Conservation (phyloP, 1,284 basidiomycete species). For the Cutaneotrichosporon sp. region DNA sequence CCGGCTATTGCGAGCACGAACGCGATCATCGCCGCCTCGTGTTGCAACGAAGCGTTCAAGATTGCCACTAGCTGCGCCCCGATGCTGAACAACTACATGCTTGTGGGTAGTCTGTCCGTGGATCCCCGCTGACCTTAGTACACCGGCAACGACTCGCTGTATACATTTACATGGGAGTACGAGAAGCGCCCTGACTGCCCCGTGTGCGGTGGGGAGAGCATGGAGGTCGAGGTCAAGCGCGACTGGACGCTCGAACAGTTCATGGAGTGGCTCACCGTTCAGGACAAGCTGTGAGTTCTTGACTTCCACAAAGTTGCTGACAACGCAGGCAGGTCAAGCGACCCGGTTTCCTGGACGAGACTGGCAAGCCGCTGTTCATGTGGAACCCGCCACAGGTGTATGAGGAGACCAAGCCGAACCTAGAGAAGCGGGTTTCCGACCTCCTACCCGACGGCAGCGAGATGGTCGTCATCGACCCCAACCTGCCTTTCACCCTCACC, state of each 20-base stretch:
- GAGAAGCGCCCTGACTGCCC: constrained; percentile 90
- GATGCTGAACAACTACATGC: constrained; percentile 97
- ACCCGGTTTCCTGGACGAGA: constrained; percentile 68
- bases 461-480: constrained; percentile 78
- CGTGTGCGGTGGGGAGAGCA: constrained; percentile 87
- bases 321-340: constrained; percentile 81
- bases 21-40: constrained; percentile 92
- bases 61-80: constrained; percentile 92
- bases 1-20: constrained; percentile 96
- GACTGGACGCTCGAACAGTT: constrained; percentile 76
- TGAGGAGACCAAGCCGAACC: constrained; percentile 77
- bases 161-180: constrained; percentile 96
- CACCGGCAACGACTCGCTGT: constrained; percentile 90
- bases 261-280: constrained; percentile 77
- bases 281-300: constrained; percentile 72
- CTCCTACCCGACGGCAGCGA: constrained; percentile 70
- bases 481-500: constrained; percentile 78
- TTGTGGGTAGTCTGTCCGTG: constrained; percentile 53
- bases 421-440: constrained; percentile 77
- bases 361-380: constrained; percentile 71
- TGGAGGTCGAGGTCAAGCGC: constrained; percentile 62
- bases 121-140: constrained; percentile 45
- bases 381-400: constrained; percentile 88
- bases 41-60: constrained; percentile 99
- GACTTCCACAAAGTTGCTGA: not conserved